Conservation (phyloP, 257 asterid species). For the Salvia rosmarinus region DNA sequence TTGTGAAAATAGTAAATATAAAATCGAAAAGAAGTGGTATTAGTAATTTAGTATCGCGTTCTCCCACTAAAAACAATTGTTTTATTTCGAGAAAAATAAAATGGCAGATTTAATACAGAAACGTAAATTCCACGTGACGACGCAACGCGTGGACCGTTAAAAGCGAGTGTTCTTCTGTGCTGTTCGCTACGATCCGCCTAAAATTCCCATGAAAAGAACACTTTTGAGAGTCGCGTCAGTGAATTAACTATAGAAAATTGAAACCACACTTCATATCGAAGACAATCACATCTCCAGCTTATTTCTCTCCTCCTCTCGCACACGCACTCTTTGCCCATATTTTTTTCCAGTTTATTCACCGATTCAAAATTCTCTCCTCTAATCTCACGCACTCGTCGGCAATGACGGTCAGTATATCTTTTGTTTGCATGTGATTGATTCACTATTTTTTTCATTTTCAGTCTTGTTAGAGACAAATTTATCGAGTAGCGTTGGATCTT, state of each 20-base stretch:
- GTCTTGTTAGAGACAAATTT: neutral
- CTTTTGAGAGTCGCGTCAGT: slow-evolving; percentile 31
- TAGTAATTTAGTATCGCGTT: neutral
- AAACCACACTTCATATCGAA: slow-evolving; percentile 28
- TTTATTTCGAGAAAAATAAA: neutral
- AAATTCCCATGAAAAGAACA: neutral
- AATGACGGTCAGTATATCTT: slow-evolving; percentile 48
- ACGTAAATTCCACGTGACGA: neutral
- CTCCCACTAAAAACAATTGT: no score
- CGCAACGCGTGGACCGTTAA: no score
- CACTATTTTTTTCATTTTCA: neutral
- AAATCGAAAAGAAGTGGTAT: no score
- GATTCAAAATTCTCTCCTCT: slow-evolving; percentile 30
- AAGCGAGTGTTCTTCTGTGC: slow-evolving; percentile 22
- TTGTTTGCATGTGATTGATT: slow-evolving; percentile 25
- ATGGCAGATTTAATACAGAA: neutral
- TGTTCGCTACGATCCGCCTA: slow-evolving; percentile 22
- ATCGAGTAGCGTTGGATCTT: neutral
- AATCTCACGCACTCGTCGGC: slow-evolving; percentile 25
- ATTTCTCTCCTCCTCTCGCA: slow-evolving; percentile 1
- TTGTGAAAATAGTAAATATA: no score
- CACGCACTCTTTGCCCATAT: neutral
- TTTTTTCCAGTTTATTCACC: slow-evolving; percentile 29
- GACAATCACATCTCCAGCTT: slow-evolving; percentile 10
- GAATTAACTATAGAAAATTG: slow-evolving; percentile 12